These are phyloP conservation scores for Telopea speciosissima DNA, from an alignment of 177 flowering plant species.

Conservation along the genomic window DNA sequence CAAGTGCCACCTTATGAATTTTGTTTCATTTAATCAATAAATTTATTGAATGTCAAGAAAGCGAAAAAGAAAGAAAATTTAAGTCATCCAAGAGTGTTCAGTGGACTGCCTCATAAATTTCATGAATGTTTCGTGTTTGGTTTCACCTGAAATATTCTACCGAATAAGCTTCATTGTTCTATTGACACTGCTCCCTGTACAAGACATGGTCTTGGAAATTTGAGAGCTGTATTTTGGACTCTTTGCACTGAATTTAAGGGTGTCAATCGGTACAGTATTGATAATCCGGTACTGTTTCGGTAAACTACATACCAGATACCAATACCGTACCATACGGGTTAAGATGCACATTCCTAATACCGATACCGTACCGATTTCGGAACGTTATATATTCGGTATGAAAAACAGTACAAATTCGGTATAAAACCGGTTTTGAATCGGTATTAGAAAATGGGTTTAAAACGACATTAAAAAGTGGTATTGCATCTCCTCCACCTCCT, in stretches of 20 bases:
- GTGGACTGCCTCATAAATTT: background rate
- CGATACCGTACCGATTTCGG: too few relatives aligned
- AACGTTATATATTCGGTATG: too few relatives aligned
- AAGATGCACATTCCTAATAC: too few relatives aligned
- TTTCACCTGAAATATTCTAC: background rate
- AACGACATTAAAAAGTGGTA: too few relatives aligned
- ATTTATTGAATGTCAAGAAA: background rate
- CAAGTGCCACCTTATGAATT: background rate
- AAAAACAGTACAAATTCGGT: too few relatives aligned
- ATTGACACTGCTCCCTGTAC: background rate
- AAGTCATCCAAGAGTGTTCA: background rate
- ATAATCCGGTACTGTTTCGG: too few relatives aligned
- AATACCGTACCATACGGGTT: too few relatives aligned
- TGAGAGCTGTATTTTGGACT: background rate
- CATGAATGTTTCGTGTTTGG: background rate
- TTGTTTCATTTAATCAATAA: background rate
- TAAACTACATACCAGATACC: too few relatives aligned
- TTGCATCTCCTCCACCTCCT: constrained; percentile 27
- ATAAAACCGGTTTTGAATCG: too few relatives aligned
- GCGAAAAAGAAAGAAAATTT: background rate
- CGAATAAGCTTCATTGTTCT: background rate
- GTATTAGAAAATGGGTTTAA: too few relatives aligned
- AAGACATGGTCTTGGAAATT: background rate
- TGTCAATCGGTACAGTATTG: too few relatives aligned
- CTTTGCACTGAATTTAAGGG: background rate